Percentiles rank a stretch among this genome's conserved stretches.
Conservation (phyloP, 805 yeast species). For the Blastobotrys mokoenaii region DNA sequence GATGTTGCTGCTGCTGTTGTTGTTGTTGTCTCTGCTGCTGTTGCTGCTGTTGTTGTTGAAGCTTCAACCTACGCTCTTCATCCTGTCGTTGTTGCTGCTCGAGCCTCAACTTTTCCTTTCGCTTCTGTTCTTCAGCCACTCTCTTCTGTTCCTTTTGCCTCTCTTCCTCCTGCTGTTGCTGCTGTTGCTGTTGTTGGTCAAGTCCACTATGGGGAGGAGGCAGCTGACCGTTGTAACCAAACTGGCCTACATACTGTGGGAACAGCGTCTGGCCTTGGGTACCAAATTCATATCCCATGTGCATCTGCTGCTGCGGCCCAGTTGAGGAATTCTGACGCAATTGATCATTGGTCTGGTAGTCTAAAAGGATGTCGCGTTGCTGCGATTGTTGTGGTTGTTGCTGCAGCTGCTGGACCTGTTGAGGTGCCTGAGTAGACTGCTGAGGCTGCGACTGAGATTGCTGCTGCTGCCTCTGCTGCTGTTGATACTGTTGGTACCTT, state of each 20-base stretch:
- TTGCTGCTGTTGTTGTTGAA: slow-evolving; percentile 6
- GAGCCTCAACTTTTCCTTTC: slow-evolving; percentile 8
- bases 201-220: not conserved
- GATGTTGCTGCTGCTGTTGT: slow-evolving; percentile 16
- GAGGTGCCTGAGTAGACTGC: slow-evolving; percentile 7
- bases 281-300: not conserved
- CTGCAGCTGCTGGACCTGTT: slow-evolving; percentile 8
- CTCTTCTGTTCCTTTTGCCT: slow-evolving; percentile 5
- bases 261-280: too few species aligned
- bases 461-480: slow-evolving; percentile 3
- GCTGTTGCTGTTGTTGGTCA: not conserved
- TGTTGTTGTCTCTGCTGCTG: slow-evolving; percentile 11
- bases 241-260: not conserved
- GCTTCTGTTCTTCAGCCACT: slow-evolving; percentile 3
- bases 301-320: slow-evolving; percentile 3
- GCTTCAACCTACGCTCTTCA: slow-evolving; percentile 7
- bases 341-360: not conserved
- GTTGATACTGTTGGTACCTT: slow-evolving; percentile 12
- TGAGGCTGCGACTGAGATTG: slow-evolving; percentile 7
- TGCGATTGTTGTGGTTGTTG: slow-evolving; percentile 10
- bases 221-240: not conserved
- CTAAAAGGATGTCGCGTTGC: not conserved
- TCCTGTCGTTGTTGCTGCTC: too few species aligned
- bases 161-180: slow-evolving; percentile 8
- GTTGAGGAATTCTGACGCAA: not conserved